A percentile compares a stretch with the other conserved stretches of the same genome.
phyloP scores from a whole-genome alignment of 2,329 filamentous ascomycete species.

The Salinomyces thailandicus region DNA sequence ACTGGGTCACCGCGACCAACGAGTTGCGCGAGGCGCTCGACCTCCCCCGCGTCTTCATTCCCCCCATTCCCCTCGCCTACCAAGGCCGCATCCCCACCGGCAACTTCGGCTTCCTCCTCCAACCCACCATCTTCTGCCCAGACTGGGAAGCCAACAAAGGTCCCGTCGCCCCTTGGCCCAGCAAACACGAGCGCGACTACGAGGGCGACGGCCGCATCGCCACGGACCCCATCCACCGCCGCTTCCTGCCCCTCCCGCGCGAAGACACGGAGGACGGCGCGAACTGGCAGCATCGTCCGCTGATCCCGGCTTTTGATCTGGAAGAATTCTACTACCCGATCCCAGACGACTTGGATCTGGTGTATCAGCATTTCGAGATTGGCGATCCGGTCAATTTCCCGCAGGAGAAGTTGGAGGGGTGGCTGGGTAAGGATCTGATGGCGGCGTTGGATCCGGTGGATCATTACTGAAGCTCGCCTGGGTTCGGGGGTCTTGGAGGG shows the following conservation, averaged over 20 bases:
- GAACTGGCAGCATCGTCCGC: constrained; percentile 32
- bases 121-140: constrained; percentile 29
- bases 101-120: constrained; percentile 24
- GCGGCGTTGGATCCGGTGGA: neutral
- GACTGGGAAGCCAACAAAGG: constrained; percentile 9
- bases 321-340: constrained; percentile 24
- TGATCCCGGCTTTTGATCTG: constrained; percentile 28
- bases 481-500: no score
- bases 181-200: constrained; percentile 34
- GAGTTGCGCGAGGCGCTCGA: neutral
- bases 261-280: constrained; percentile 31
- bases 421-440: neutral
- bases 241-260: constrained; percentile 35
- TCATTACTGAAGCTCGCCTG: neutral
- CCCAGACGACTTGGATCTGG: neutral
- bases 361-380: neutral
- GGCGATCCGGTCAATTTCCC: neutral
- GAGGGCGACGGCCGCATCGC: constrained; percentile 38
- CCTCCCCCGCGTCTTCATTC: neutral
- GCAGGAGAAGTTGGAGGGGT: neutral
- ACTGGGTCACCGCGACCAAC: neutral
- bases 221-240: constrained; percentile 32
- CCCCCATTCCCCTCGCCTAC: neutral
- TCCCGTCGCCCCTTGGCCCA: constrained; percentile 33
- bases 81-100: constrained; percentile 12